Conservation (phyloP, 805 yeast genomes). For the Cyberlindnera xylosilytica region DNA sequence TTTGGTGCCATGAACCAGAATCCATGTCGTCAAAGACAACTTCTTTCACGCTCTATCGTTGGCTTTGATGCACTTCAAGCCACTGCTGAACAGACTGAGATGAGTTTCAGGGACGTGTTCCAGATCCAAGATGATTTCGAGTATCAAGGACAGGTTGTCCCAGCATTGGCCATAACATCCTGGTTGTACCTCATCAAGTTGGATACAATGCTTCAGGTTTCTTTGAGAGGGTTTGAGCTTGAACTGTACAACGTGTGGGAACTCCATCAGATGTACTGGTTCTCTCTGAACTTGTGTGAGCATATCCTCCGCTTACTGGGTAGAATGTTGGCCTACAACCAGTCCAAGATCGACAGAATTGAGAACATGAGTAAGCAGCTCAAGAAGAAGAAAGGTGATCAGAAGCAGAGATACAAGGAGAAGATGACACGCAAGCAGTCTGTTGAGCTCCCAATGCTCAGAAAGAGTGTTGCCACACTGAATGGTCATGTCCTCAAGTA, state of each 20-base stretch:
- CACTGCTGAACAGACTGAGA: conserved; percentile 62
- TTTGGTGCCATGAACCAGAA: conserved; percentile 54
- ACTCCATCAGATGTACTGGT: conserved; percentile 64
- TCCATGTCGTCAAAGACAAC: conserved; percentile 80
- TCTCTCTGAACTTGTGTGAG: conserved; percentile 47
- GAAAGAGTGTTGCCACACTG: conserved; percentile 8
- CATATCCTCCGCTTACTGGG: conserved; percentile 43
- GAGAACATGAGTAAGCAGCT: conserved; percentile 36
- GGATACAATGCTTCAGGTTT: conserved; percentile 67
- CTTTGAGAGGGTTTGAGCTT: conserved; percentile 69
- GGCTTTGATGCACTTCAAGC: conserved; percentile 83
- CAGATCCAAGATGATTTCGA: conserved; percentile 31
- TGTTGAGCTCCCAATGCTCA: conserved; percentile 35
- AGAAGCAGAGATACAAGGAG: conserved; percentile 39
- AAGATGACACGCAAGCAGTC: conserved; percentile 32
- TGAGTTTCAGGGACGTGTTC: conserved; percentile 34
- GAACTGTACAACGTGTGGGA: conserved; percentile 75
- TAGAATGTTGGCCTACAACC: conserved; percentile 32
- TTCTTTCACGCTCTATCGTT: conserved; percentile 50
- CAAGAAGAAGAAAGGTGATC: conserved; percentile 51
- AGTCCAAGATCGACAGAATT: conserved; percentile 32
- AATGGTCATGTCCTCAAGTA: conserved; percentile 12
- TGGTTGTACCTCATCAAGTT: conserved; percentile 69
- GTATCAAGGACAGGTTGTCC: conserved; percentile 22
- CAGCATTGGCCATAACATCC: conserved; percentile 65